These are phyloP conservation scores for Umbilicus rupestris DNA, from an alignment of 164 flowering plant genomes.

Conservation along the genomic window DNA sequence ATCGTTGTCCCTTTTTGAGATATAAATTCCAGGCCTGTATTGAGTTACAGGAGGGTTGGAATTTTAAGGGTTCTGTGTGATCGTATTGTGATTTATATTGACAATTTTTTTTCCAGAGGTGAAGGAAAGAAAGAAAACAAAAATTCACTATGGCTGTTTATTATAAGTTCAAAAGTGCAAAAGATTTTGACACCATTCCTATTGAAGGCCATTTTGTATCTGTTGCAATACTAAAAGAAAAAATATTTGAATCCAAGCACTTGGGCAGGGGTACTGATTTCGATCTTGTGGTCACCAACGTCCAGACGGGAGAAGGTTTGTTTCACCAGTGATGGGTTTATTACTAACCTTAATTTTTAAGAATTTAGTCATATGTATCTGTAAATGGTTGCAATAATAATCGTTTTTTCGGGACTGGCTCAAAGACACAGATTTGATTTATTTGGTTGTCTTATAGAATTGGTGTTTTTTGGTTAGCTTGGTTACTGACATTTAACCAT, in stretches of 20 bases:
- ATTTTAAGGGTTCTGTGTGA: conserved; percentile 3
- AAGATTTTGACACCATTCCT: conserved; percentile 77
- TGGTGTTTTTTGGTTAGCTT: no score
- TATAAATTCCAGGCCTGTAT: neutral
- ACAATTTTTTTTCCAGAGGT: neutral
- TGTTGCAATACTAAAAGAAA: conserved; percentile 81
- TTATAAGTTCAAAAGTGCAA: conserved; percentile 98
- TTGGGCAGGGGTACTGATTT: conserved; percentile 95
- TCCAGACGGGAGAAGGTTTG: conserved; percentile 97
- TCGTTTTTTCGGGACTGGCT: neutral
- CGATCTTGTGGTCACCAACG: conserved; percentile 91
- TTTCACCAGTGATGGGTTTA: conserved; percentile 13
- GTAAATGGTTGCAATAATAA: neutral
- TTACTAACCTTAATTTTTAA: neutral
- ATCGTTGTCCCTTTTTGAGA: neutral
- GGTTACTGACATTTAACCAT: no score
- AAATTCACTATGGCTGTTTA: conserved; percentile 65
- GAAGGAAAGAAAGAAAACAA: conserved; percentile 12
- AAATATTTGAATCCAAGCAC: conserved; percentile 95
- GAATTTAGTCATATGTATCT: neutral
- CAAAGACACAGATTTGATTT: neutral
- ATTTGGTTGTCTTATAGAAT: no score
- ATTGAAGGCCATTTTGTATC: conserved; percentile 91
- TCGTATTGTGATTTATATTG: neutral
- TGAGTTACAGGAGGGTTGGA: neutral